Base-by-base conservation (phyloP, 148 eudicot species). In the Rhododendron vialii region DNA sequence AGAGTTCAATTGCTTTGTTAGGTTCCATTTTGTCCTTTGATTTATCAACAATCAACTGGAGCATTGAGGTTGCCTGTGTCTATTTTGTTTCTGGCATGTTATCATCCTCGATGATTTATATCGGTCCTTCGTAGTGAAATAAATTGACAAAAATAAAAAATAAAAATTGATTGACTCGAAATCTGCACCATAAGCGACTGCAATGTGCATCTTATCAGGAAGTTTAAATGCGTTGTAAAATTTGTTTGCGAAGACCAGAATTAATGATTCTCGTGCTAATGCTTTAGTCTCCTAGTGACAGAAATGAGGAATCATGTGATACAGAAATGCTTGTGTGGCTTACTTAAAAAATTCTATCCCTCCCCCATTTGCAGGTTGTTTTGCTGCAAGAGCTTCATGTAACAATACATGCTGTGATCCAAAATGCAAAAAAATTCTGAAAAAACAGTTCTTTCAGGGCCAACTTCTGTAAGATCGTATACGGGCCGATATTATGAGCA, bases 371-470 rank as follows among this genome's bases (percentile, higher is more conserved):
- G 78, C 90, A 89, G 92, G 86, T 85, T 63, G 83, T 35, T 76
- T 82, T n/a, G 47, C 74, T 77, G 75, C 77, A 18, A n/a, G 82
- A 78, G 80, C 79, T 59, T 53, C 78, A 20, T 92, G 88, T 89
- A 85, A 81, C 85, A 89, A 86, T 87, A 87, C 79, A 87, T 26
- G 74, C 36, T 24, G 83, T 84, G 48, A 88, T 83, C 71, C 26
- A 71, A 81, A 57, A 95, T 95, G 98, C 93, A 93, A 87, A 95
- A 94, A 85, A 84, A 89, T 65, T 91, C 91, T 28, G 89, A 91
- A 82, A 85, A 88, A 84, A 93, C 90, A 85, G 84, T 82, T 45
- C 82, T 87, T 76, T 91, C 93, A 30, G 88, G 87, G 78, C 88
- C 89, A 35, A 81, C 91, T 50, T 88, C 91, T 80, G 67, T 91